These are phyloP conservation scores for Onygenales sp. DNA, from an alignment of 2,329 filamentous ascomycete species.

Conservation along the genomic window DNA sequence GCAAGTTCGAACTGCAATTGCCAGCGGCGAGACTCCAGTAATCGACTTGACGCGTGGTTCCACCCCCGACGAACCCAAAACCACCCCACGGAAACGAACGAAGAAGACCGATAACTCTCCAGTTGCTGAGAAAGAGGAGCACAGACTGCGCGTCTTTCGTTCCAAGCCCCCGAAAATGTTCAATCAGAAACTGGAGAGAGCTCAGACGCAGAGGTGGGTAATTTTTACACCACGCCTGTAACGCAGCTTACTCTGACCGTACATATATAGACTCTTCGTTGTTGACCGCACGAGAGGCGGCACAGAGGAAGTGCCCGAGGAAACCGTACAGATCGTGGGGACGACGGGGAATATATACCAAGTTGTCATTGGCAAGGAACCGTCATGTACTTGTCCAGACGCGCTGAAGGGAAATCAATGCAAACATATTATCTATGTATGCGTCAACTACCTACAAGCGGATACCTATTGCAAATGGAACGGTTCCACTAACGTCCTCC, in stretches of 20 bases:
- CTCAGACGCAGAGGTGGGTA: conserved; percentile 37
- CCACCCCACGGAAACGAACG: neutral
- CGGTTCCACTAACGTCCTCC: conserved; percentile 1
- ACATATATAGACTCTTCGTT: conserved; percentile 42
- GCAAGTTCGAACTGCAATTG: conserved; percentile 3
- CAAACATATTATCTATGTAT: conserved; percentile 54
- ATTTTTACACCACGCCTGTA: neutral
- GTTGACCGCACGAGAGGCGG: conserved; percentile 40
- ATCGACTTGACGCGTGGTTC: conserved; percentile 12
- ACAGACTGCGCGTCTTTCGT: conserved; percentile 32
- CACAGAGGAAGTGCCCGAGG: conserved; percentile 36
- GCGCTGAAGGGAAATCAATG: conserved; percentile 48
- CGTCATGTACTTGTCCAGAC: conserved; percentile 48
- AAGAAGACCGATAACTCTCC: conserved; percentile 7
- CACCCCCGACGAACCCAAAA: neutral
- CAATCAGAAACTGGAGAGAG: conserved; percentile 38
- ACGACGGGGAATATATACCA: conserved; percentile 55
- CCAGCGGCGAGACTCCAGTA: conserved; percentile 6
- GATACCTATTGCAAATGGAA: neutral
- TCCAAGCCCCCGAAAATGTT: conserved; percentile 33
- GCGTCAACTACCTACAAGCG: conserved; percentile 7
- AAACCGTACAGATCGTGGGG: conserved; percentile 49
- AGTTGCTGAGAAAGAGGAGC: conserved; percentile 23
- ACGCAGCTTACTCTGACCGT: neutral
- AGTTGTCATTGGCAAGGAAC: conserved; percentile 44